Base-by-base conservation (phyloP, 345 rosid genomes). In the Balakata baccata region DNA sequence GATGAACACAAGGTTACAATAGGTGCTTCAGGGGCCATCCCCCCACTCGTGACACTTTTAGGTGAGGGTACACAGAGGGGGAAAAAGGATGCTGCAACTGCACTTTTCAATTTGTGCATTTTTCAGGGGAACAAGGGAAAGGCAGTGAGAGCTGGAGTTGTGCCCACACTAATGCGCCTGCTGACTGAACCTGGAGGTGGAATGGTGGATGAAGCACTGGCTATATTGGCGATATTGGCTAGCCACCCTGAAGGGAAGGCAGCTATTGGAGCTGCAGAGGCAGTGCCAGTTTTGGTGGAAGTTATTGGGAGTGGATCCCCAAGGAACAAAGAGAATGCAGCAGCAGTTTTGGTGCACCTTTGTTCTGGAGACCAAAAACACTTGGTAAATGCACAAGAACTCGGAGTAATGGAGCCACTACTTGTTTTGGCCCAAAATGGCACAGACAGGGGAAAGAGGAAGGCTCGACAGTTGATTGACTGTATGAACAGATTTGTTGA, bases 81-180 rank as follows among this genome's bases (percentile, higher is more conserved):
- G 64, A 95, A 91, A 87, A 95, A 95, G 81, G 99, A 95, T 70
- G 99, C 99, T 12, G 99, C 99, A 0, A 95, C 99, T 41, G 99
- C 99, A 37, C 90, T 95, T 25, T 95, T 95, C 84, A 95, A 95
- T 81, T 79, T 95, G 83, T 92, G 99, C 81, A 92, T 95, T 39
- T 95, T 86, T 82, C 99, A 92, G 83, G 99, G 99, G 72, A 95
- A 95, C 88, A 95, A 92, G 77, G 99, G 98, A 52, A 95, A 88
- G 86, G 99, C 99, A 10, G 85, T 95, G 64, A 86, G 98, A 68
- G 98, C 99, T 39, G 97, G 98, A 58, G 78, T 74, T 13, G 80
- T 83, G 69, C 82, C 77, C 56, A 77, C 83, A 8, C 64, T 85
- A 29, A 81, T 85, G 83, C 50, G 63, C 29, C 78, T 83, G 64